Percentiles rank a stretch among this genome's conserved stretches.
Evolutionary conservation across 1,284 basidiomycete genomes (phyloP).

Genomic region (Melampsora americana): DNA sequence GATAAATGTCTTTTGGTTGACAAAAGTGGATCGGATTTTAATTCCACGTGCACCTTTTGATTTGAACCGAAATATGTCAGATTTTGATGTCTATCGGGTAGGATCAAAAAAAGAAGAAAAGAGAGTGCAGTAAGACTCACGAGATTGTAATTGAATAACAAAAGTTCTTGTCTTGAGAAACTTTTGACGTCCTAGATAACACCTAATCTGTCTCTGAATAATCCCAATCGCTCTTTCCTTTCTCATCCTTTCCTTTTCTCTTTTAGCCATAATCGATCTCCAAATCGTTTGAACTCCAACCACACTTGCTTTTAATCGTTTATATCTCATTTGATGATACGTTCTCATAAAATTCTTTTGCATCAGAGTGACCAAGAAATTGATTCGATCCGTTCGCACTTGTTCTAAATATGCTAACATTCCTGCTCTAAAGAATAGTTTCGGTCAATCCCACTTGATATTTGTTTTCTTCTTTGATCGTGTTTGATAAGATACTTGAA

Average conservation of each 20-base stretch:
- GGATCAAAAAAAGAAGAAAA: neutral
- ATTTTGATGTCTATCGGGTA: neutral
- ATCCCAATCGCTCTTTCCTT: constrained; percentile 71
- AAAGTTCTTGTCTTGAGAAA: constrained; percentile 67
- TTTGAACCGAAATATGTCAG: neutral
- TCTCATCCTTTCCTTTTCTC: constrained; percentile 68
- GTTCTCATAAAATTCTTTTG: constrained; percentile 93
- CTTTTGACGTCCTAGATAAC: constrained; percentile 69
- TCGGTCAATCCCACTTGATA: constrained; percentile 94
- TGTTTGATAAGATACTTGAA: constrained; percentile 74
- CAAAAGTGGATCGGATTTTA: constrained; percentile 68
- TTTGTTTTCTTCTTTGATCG: constrained; percentile 88
- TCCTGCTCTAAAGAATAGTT: constrained; percentile 98
- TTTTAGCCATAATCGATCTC: constrained; percentile 75
- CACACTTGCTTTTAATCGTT: constrained; percentile 67
- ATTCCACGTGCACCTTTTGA: constrained; percentile 71
- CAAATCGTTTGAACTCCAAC: constrained; percentile 91
- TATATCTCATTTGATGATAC: constrained; percentile 78
- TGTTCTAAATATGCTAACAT: constrained; percentile 98
- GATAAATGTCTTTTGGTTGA: constrained; percentile 62
- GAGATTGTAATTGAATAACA: constrained; percentile 74
- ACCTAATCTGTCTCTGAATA: constrained; percentile 71
- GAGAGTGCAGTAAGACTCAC: constrained; percentile 60
- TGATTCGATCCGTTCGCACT: constrained; percentile 78
- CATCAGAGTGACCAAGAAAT: constrained; percentile 84